Conservation (phyloP, 169 alveolate species). For the Plasmodium coatneyi region DNA sequence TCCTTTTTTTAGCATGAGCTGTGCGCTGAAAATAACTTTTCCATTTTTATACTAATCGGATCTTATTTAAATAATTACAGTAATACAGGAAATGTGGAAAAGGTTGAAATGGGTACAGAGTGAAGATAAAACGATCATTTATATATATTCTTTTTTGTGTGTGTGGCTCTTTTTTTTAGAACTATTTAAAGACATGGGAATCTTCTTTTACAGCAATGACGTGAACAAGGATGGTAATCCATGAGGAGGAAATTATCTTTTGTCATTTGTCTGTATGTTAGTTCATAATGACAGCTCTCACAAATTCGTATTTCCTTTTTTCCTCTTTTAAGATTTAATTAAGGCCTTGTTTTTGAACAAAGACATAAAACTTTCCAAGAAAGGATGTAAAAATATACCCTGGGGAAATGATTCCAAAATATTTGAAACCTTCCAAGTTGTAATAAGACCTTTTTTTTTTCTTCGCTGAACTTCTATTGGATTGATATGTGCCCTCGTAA, state of each 20-base stretch:
- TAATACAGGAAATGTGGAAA: constrained; percentile 31
- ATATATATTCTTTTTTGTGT: background rate
- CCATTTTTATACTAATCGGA: constrained; percentile 56
- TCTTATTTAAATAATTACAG: constrained; percentile 62
- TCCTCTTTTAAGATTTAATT: constrained; percentile 45
- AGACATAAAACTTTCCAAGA: constrained; percentile 55
- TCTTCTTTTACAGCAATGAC: constrained; percentile 46
- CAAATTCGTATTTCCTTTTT: constrained; percentile 6
- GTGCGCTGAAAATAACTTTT: constrained; percentile 51
- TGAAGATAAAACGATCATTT: background rate
- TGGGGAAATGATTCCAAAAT: constrained; percentile 5
- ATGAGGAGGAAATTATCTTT: background rate
- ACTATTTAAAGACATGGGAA: constrained; percentile 49
- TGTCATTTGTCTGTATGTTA: background rate
- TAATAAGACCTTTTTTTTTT: constrained; percentile 24
- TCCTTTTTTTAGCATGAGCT: constrained; percentile 29
- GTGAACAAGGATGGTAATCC: constrained; percentile 50
- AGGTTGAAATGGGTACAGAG: constrained; percentile 11
- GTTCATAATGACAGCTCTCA: background rate
- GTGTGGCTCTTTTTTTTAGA: constrained; percentile 2
- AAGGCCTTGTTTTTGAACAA: constrained; percentile 30
- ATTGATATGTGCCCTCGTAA: background rate
- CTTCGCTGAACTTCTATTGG: background rate
- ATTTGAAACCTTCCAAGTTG: constrained; percentile 40
- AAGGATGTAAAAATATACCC: constrained; percentile 26